phyloP scores from a whole-genome alignment of 495 filamentous ascomycete species.

The Xylaria grammica region DNA sequence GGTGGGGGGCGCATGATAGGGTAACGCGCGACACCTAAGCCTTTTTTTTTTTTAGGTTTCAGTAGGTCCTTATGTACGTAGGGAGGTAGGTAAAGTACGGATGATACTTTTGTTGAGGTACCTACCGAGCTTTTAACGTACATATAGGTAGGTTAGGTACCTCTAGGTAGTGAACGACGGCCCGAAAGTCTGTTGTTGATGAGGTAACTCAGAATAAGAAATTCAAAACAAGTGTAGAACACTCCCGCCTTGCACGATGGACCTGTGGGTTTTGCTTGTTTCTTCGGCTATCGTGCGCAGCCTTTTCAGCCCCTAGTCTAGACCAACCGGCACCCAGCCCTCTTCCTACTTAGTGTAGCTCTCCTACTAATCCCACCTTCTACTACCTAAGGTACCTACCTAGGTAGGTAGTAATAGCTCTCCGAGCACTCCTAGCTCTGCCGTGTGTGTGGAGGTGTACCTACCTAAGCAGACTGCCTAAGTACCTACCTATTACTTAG shows the following conservation, averaged over 20 bases:
- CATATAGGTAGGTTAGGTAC: neutral
- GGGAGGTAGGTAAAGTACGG: no score
- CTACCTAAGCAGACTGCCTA: no score
- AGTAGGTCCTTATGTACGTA: no score
- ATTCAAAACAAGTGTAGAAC: no score
- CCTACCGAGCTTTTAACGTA: neutral
- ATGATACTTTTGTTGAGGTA: no score
- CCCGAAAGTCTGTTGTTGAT: slow-evolving; percentile 5
- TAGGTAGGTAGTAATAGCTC: no score
- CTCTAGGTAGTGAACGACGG: neutral
- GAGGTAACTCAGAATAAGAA: neutral
- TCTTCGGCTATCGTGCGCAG: neutral
- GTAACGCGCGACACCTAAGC: slow-evolving; percentile 16
- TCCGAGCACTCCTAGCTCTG: no score
- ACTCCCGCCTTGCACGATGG: slow-evolving; percentile 2
- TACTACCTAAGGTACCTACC: no score
- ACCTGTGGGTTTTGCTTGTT: neutral
- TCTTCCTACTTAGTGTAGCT: no score
- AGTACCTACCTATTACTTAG: no score
- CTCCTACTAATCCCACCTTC: no score
- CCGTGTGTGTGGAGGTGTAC: no score
- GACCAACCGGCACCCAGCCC: neutral
- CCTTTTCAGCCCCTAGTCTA: neutral
- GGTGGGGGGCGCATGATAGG: slow-evolving; percentile 25
- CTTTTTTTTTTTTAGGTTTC: neutral